Conservation (phyloP, 441 rosid genomes). For the Euphorbia celastroides region DNA sequence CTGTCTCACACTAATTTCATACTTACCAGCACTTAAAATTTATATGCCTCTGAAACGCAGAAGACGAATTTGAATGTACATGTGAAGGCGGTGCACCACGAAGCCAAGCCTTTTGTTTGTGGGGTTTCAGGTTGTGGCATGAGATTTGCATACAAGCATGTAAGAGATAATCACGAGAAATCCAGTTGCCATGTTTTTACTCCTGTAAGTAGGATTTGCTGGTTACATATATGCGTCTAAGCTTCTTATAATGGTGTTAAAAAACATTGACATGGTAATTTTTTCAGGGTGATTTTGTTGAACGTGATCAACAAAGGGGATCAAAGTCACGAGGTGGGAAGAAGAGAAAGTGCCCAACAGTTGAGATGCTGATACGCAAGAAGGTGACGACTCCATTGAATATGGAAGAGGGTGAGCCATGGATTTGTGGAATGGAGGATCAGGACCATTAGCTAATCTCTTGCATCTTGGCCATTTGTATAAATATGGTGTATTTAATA, state of each 20-base stretch:
- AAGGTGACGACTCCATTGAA: slow-evolving; percentile 40
- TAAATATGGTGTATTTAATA: no score
- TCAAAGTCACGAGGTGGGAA: slow-evolving; percentile 81
- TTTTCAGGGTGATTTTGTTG: slow-evolving; percentile 78
- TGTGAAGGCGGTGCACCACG: slow-evolving; percentile 59
- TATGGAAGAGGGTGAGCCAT: slow-evolving; percentile 3
- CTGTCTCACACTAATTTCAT: not conserved
- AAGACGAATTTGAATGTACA: slow-evolving; percentile 65
- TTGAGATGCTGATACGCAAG: slow-evolving; percentile 57
- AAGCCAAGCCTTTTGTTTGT: slow-evolving; percentile 50
- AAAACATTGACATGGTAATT: not conserved
- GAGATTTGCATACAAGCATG: slow-evolving; percentile 80
- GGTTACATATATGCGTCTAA: not conserved
- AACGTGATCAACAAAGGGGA: slow-evolving; percentile 52
- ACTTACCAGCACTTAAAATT: no score
- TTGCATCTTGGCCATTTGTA: no score
- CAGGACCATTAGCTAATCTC: not conserved
- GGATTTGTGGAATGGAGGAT: slow-evolving; percentile 6
- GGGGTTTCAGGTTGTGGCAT: slow-evolving; percentile 57
- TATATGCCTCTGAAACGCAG: slow-evolving; percentile 27
- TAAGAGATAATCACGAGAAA: slow-evolving; percentile 76
- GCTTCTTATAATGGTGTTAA: not conserved
- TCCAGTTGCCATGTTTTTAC: slow-evolving; percentile 48
- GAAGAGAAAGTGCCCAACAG: slow-evolving; percentile 58
- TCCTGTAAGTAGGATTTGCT: slow-evolving; percentile 39